These are phyloP conservation scores for Globisporangium apiculatum DNA, from an alignment of 352 stramenopile species.

Conservation along the genomic window DNA sequence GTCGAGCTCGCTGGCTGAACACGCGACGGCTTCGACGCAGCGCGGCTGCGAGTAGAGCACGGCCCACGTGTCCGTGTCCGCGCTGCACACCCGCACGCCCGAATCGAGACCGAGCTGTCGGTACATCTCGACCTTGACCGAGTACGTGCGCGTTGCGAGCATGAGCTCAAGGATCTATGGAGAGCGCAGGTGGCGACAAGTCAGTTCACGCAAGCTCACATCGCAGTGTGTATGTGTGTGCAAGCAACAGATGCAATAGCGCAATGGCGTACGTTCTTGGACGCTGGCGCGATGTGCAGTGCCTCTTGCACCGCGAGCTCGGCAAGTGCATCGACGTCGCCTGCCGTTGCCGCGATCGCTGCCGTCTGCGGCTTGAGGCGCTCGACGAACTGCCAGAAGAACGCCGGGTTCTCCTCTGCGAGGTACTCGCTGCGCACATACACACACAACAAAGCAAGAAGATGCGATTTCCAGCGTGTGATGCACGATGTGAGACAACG, in stretches of 20 bases:
- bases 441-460: neutral
- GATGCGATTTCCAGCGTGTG: neutral
- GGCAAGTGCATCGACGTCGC: conserved; percentile 43
- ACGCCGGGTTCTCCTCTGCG: conserved; percentile 65
- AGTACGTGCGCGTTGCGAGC: conserved; percentile 71
- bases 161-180: conserved; percentile 72
- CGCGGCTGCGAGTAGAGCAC: conserved; percentile 62
- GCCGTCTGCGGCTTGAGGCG: conserved; percentile 24
- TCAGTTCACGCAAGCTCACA: no score
- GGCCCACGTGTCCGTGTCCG: conserved; percentile 49
- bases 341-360: conserved; percentile 24
- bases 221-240: neutral
- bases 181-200: neutral
- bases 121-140: conserved; percentile 79
- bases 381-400: conserved; percentile 75
- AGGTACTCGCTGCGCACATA: conserved; percentile 53
- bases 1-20: conserved; percentile 40
- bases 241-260: neutral
- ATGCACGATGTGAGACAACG: neutral
- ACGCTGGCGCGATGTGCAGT: conserved; percentile 46
- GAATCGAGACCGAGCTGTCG: conserved; percentile 78
- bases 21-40: conserved; percentile 62
- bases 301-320: conserved; percentile 44
- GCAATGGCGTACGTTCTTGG: conserved; percentile 40
- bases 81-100: conserved; percentile 41